phyloP scores from a whole-genome alignment of 768 basidiomycete species.

The Mycena amicta region DNA sequence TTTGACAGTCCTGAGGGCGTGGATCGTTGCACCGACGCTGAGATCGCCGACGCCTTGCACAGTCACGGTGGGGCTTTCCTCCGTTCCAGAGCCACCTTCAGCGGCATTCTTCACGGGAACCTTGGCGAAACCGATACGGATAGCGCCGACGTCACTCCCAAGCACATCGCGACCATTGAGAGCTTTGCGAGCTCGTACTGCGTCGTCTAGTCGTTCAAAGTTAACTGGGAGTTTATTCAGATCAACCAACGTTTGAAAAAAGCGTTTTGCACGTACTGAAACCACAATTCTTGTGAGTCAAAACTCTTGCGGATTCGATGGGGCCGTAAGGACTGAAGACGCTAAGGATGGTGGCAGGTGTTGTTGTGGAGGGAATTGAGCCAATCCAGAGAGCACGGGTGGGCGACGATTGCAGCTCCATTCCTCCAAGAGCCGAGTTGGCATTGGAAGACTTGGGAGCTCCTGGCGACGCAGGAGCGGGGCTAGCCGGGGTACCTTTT shows the following conservation, averaged over 20 bases:
- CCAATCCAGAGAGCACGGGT: slow-evolving; percentile 98
- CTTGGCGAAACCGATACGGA: slow-evolving; percentile 95
- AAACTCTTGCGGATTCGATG: slow-evolving; percentile 93
- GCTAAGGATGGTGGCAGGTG: slow-evolving; percentile 90
- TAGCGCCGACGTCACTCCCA: slow-evolving; percentile 94
- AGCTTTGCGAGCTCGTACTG: slow-evolving; percentile 92
- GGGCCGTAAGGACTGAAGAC: slow-evolving; percentile 98
- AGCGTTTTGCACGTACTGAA: slow-evolving; percentile 58
- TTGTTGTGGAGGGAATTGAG: slow-evolving; percentile 93
- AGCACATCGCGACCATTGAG: slow-evolving; percentile 95
- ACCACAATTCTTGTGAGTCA: slow-evolving; percentile 97
- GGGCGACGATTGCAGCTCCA: slow-evolving; percentile 88
- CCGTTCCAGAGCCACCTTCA: slow-evolving; percentile 58
- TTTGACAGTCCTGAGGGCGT: slow-evolving; percentile 83
- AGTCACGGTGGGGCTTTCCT: slow-evolving; percentile 65
- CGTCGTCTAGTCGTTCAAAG: slow-evolving; percentile 96
- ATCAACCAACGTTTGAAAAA: slow-evolving; percentile 5
- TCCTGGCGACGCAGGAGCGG: slow-evolving; percentile 67
- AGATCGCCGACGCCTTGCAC: slow-evolving; percentile 85
- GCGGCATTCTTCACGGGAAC: slow-evolving; percentile 90
- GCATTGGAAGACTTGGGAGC: slow-evolving; percentile 48
- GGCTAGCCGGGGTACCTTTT: slow-evolving; percentile 68
- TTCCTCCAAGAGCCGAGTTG: slow-evolving; percentile 60
- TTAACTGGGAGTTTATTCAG: slow-evolving; percentile 61
- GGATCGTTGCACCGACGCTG: slow-evolving; percentile 86